Evolutionary conservation across 345 rosid genomes (phyloP), one percentile per base, ranked within the genome.

Genomic region (Salix udensis): DNA sequence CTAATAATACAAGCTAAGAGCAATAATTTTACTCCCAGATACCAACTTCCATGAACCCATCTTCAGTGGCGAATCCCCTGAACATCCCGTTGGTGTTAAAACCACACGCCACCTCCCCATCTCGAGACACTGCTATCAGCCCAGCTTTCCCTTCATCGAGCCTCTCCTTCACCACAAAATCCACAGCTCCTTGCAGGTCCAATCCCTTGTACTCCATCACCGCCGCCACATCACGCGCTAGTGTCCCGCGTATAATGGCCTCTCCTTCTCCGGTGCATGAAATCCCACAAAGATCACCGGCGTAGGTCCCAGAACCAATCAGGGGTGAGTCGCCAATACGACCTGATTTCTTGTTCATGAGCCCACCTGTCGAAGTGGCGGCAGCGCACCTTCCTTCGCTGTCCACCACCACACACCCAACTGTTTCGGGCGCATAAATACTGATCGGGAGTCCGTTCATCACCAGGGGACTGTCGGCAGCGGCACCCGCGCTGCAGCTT

Each of bases 221-320:
- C 1, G 98, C 97, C 14, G 97, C 92, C 75, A 95, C 90, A 6
- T 95, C 98, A 36, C 98, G 89, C 0, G 98, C 97, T 73, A 95
- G 78, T 16, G 98, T 95, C 50, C 88, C 83, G 14, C 98, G 86
- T 24, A 95, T 90, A 77, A 95, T 95, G 2, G 97, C 98, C 86
- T 95, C 98, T 14, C 98, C 98, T 84, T 95, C 98, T 8, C 98
- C 98, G 0, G 98, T 95, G 79, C 98, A 95, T 3, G 98, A 95
- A 6, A 95, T 91, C 0, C 92, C 98, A 23, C 96, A 91, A 0
- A 91, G 79, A 34, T 89, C 81, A 31, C 92, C 82, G 7, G 98
- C 98, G 61, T 95, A 95, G 34, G 98, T 95, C 58, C 98, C 98
- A 0, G 97, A 80, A 10, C 98, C 98, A n/a, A 95, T 95, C 15